Percentiles rank a stretch among this genome's conserved stretches.
phyloP scores from a whole-genome alignment of 371 early-diverging fungal genomes.

The Paraphysoderma sedebokerense region DNA sequence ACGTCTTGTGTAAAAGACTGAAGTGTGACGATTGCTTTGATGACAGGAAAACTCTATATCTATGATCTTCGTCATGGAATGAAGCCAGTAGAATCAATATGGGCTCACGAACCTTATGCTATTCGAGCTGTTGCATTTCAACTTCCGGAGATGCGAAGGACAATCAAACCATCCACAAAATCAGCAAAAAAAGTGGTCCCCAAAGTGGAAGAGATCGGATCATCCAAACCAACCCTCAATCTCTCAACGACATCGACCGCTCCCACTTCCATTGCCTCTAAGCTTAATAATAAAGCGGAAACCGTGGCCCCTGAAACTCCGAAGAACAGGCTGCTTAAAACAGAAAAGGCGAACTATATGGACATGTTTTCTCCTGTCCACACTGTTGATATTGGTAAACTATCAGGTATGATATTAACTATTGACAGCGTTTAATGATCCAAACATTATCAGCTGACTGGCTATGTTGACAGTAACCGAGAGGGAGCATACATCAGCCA shows the following conservation, averaged over 20 bases:
- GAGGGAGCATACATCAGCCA: too few species aligned
- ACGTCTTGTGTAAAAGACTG: not conserved
- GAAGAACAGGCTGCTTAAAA: not conserved
- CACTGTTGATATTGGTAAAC: too few species aligned
- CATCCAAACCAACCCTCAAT: not conserved
- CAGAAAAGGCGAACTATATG: conserved; percentile 9
- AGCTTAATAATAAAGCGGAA: conserved; percentile 6
- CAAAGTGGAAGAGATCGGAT: not conserved
- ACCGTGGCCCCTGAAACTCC: conserved; percentile 8
- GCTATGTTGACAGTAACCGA: too few species aligned
- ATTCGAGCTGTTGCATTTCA: not conserved
- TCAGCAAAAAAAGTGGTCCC: conserved; percentile 3
- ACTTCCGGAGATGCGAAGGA: not conserved
- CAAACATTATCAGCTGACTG: too few species aligned
- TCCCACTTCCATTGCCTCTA: too few species aligned
- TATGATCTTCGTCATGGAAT: conserved; percentile 8
- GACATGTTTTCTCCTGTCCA: conserved; percentile 38
- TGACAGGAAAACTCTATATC: too few species aligned
- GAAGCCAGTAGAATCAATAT: conserved; percentile 13
- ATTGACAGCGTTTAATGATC: too few species aligned
- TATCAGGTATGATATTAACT: too few species aligned
- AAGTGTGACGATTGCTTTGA: too few species aligned
- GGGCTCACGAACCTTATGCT: not conserved
- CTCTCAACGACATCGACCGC: too few species aligned
- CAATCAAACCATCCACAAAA: not conserved